Evolutionary conservation across 2,329 filamentous ascomycete species (phyloP).

Genomic region (Ilyonectria destructans): DNA sequence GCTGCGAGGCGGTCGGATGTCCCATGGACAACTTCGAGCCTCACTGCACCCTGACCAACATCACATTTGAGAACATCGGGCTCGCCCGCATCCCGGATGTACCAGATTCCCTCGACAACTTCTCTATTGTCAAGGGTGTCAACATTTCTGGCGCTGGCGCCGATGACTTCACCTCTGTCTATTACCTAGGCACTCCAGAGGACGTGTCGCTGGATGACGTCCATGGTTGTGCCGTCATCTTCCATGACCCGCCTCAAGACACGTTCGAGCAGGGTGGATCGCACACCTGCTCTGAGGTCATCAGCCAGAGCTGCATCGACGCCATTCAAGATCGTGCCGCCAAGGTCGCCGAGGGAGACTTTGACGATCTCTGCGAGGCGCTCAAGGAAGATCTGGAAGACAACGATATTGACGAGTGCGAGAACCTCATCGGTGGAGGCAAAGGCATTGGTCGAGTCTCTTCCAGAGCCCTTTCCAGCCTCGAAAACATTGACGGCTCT

Average conservation of each 20-base stretch:
- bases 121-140: conserved; percentile 15
- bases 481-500: not conserved
- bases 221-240: conserved; percentile 4
- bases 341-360: not conserved
- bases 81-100: conserved; percentile 15
- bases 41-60: conserved; percentile 14
- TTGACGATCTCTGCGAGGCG: not conserved
- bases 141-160: conserved; percentile 9
- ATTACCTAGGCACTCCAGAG: conserved; percentile 8
- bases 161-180: conserved; percentile 5
- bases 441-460: conserved; percentile 5
- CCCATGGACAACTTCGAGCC: conserved; percentile 5
- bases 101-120: conserved; percentile 6
- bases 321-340: conserved; percentile 8
- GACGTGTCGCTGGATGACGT: conserved; percentile 8
- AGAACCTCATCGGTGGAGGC: conserved; percentile 7
- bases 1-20: conserved; percentile 12
- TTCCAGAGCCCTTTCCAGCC: not conserved
- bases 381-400: not conserved
- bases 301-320: conserved; percentile 8
- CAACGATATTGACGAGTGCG: not conserved
- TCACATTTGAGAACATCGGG: conserved; percentile 13
- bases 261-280: not conserved
- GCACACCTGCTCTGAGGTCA: conserved; percentile 10
- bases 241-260: conserved; percentile 10